These are phyloP conservation scores for Cutaneotrichosporon sp. DNA, from an alignment of 1,284 basidiomycete species.

Conservation along the genomic window DNA sequence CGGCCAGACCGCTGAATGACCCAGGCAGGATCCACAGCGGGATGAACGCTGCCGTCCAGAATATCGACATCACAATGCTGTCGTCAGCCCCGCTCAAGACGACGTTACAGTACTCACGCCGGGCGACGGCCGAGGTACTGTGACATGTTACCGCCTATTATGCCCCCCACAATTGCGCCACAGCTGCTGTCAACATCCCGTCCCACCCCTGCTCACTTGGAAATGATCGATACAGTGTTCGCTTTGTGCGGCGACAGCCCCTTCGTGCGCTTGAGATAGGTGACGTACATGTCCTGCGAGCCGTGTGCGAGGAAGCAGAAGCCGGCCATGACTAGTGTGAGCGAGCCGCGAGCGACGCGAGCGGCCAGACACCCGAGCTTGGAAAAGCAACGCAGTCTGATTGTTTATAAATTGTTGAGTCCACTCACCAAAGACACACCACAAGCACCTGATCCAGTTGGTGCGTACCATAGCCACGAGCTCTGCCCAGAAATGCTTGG, in stretches of 20 bases:
- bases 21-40: conserved; percentile 75
- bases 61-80: conserved; percentile 46
- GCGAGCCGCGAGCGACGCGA: too few species aligned
- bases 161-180: conserved; percentile 70
- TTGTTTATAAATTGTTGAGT: too few species aligned
- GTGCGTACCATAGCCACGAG: conserved; percentile 64
- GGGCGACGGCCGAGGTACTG: conserved; percentile 85
- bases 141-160: conserved; percentile 66
- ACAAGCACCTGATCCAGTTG: conserved; percentile 76
- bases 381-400: too few species aligned
- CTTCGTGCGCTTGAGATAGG: conserved; percentile 26
- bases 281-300: conserved; percentile 54
- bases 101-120: not conserved
- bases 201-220: conserved; percentile 28
- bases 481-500: conserved; percentile 66
- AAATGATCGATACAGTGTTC: conserved; percentile 80
- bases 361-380: too few species aligned
- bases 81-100: too few species aligned
- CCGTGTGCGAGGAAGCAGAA: conserved; percentile 78
- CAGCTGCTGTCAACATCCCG: not conserved
- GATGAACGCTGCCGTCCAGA: conserved; percentile 52
- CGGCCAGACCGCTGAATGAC: conserved; percentile 40
- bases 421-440: conserved; percentile 52
- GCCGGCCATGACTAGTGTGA: conserved; percentile 51
- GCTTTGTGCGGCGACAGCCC: conserved; percentile 52